Evolutionary conservation across 768 basidiomycete genomes (phyloP).

Genomic region (Pleurotus djamor): DNA sequence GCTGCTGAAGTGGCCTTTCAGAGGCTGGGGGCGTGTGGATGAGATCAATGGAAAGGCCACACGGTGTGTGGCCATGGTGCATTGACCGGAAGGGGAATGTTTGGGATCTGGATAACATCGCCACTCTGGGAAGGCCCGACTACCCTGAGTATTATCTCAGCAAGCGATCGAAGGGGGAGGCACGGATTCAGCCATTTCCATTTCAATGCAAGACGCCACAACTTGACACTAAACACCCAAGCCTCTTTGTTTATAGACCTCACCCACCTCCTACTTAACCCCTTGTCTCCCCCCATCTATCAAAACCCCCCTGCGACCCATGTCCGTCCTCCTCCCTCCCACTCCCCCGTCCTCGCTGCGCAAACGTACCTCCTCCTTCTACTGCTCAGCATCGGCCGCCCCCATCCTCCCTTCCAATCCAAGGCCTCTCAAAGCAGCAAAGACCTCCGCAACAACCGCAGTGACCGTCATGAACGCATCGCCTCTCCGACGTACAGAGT

Average conservation of each 20-base stretch:
- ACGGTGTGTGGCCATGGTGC: neutral
- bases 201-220: slow-evolving; percentile 3
- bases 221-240: neutral
- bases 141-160: slow-evolving; percentile 1
- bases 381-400: neutral
- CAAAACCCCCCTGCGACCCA: neutral
- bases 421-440: slow-evolving; percentile 1
- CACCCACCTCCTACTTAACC: neutral
- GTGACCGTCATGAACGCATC: neutral
- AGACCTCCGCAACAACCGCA: neutral
- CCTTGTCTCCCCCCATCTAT: neutral
- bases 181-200: neutral
- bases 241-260: neutral
- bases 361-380: neutral
- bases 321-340: slow-evolving; percentile 1
- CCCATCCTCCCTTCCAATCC: neutral
- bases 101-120: neutral
- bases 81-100: neutral
- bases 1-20: neutral
- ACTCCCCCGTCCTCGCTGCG: neutral
- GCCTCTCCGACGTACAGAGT: neutral
- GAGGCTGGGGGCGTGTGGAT: neutral
- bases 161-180: neutral
- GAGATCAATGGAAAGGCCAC: neutral
- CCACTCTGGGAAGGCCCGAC: neutral